Conservation (phyloP, 257 asterid species). For the Nicotiana otophora region DNA sequence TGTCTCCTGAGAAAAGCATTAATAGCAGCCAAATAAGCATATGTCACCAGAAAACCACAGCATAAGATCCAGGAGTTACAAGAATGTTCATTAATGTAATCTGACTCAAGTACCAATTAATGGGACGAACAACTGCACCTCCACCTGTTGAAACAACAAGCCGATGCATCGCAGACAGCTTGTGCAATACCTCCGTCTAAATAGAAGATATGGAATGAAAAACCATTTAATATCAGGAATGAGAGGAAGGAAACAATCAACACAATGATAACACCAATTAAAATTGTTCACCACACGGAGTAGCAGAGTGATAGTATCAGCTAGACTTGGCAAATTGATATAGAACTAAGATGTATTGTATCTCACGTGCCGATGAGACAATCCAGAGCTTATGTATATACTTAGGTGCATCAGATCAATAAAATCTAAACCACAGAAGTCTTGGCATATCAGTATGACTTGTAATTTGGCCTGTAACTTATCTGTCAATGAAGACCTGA, state of each 20-base stretch:
- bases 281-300: background rate
- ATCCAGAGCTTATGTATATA: background rate
- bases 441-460: background rate
- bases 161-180: slow-evolving; percentile 62
- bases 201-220: slow-evolving; percentile 9
- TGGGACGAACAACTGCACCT: slow-evolving; percentile 85
- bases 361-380: background rate
- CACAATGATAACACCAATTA: background rate
- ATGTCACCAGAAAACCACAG: slow-evolving; percentile 1
- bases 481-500: background rate
- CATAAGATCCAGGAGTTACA: background rate
- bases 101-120: slow-evolving; percentile 63
- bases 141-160: slow-evolving; percentile 93
- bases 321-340: background rate
- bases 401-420: background rate
- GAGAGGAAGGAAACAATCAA: background rate
- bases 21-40: slow-evolving; percentile 10
- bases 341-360: background rate
- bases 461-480: background rate
- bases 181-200: slow-evolving; percentile 64
- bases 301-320: background rate
- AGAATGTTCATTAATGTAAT: background rate
- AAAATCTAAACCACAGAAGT: background rate
- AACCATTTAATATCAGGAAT: background rate
- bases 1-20: slow-evolving; percentile 50